Percentiles rank a stretch among this genome's conserved stretches.
Conservation (phyloP, 2,329 filamentous ascomycete genomes). For the Fusarium sp. region DNA sequence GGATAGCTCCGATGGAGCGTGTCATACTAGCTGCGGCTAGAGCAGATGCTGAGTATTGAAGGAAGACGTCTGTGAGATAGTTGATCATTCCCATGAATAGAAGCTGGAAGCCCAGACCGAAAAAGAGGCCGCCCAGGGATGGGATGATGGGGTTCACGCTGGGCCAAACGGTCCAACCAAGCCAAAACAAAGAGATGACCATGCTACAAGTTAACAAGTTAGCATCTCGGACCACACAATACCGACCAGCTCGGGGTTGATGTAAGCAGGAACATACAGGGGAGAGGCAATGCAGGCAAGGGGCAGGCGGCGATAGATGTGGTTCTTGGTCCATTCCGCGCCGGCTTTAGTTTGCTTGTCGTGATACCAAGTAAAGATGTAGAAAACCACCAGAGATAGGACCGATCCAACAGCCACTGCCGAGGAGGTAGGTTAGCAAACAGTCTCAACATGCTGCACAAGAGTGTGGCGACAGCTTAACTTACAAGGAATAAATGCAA, state of each 20-base stretch:
- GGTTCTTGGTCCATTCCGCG: slow-evolving; percentile 45
- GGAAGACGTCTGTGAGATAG: slow-evolving; percentile 48
- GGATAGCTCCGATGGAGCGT: slow-evolving; percentile 46
- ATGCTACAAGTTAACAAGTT: slow-evolving; percentile 50
- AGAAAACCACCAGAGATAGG: slow-evolving; percentile 38
- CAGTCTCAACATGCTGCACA: neutral
- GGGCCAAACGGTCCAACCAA: slow-evolving; percentile 63
- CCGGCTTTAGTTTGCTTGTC: slow-evolving; percentile 40
- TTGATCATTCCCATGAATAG: slow-evolving; percentile 50
- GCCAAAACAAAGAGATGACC: slow-evolving; percentile 65
- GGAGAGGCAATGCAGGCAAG: slow-evolving; percentile 66
- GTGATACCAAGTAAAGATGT: slow-evolving; percentile 43
- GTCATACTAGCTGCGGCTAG: slow-evolving; percentile 48
- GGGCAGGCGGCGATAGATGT: slow-evolving; percentile 50
- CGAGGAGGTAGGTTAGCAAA: neutral
- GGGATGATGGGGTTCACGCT: slow-evolving; percentile 47
- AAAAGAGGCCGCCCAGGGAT: slow-evolving; percentile 54
- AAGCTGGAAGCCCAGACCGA: slow-evolving; percentile 49
- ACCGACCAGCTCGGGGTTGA: slow-evolving; percentile 20
- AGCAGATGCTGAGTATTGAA: slow-evolving; percentile 48
- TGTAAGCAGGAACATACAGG: slow-evolving; percentile 55
- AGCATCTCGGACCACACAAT: neutral
- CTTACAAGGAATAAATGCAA: slow-evolving; percentile 59
- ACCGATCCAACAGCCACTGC: slow-evolving; percentile 42
- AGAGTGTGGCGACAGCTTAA: slow-evolving; percentile 40